Evolutionary conservation across 2,329 filamentous ascomycete species (phyloP).

Genomic region (Xylaria sp.): DNA sequence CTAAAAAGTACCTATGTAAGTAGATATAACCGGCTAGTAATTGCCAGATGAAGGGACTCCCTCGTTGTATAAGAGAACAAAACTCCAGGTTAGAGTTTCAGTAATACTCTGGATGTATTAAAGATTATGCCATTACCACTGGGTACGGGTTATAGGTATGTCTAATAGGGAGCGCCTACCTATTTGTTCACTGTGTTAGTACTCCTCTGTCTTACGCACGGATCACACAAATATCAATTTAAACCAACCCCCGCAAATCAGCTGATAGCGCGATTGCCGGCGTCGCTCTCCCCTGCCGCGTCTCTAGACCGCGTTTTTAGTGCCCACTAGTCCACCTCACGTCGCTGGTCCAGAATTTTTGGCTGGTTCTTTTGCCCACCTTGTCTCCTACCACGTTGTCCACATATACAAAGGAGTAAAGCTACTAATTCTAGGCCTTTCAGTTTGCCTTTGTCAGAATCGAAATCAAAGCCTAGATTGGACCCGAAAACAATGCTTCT

Average conservation of each 20-base stretch:
- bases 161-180: too few relatives aligned
- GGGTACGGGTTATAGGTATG: neutral
- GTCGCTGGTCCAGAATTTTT: slow-evolving; percentile 31
- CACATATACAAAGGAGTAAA: neutral
- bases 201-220: neutral
- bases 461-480: neutral
- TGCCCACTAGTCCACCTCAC: slow-evolving; percentile 32
- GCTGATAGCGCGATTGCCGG: slow-evolving; percentile 46
- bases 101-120: neutral
- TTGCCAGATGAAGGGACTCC: neutral
- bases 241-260: slow-evolving; percentile 40
- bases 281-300: slow-evolving; percentile 39
- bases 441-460: neutral
- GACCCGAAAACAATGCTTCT: slow-evolving; percentile 3
- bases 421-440: neutral
- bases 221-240: slow-evolving; percentile 23
- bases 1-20: too few relatives aligned
- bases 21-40: neutral
- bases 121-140: neutral
- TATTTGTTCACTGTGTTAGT: too few relatives aligned
- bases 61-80: too few relatives aligned
- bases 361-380: slow-evolving; percentile 1
- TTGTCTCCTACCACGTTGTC: neutral
- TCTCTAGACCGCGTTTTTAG: slow-evolving; percentile 40
- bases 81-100: too few relatives aligned